These are phyloP conservation scores for Isatis lusitanica DNA, from an alignment of 441 rosid species.

Conservation along the genomic window DNA sequence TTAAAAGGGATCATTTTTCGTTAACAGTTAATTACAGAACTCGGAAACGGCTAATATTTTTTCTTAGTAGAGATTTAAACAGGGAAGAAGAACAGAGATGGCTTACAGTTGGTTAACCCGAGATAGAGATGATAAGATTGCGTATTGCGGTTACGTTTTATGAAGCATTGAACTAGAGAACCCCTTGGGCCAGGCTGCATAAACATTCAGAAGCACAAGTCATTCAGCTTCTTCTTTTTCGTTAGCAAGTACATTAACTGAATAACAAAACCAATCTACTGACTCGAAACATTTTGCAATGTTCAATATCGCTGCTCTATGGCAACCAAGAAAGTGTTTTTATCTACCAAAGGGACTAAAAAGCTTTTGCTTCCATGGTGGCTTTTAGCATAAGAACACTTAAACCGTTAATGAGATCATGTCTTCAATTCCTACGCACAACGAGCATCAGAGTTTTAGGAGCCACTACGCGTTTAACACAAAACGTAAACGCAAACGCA, in stretches of 20 bases:
- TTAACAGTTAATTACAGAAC: background rate
- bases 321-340: background rate
- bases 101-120: constrained; percentile 55
- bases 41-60: background rate
- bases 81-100: background rate
- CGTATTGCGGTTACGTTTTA: constrained; percentile 54
- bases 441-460: background rate
- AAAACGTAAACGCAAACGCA: background rate
- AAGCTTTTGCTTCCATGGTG: background rate
- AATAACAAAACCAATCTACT: background rate
- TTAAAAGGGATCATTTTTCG: background rate
- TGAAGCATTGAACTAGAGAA: constrained; percentile 68
- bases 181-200: constrained; percentile 92
- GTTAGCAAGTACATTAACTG: background rate
- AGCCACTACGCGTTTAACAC: background rate
- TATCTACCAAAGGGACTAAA: background rate
- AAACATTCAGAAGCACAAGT: constrained; percentile 5
- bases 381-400: too few relatives aligned
- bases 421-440: background rate
- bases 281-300: background rate
- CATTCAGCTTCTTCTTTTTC: background rate
- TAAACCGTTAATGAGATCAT: background rate
- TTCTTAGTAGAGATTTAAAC: background rate
- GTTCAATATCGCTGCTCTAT: background rate
- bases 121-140: constrained; percentile 67